These are phyloP conservation scores for Fraxinus xanthoxyloides DNA, from an alignment of 305 asterid genomes.

Conservation along the genomic window DNA sequence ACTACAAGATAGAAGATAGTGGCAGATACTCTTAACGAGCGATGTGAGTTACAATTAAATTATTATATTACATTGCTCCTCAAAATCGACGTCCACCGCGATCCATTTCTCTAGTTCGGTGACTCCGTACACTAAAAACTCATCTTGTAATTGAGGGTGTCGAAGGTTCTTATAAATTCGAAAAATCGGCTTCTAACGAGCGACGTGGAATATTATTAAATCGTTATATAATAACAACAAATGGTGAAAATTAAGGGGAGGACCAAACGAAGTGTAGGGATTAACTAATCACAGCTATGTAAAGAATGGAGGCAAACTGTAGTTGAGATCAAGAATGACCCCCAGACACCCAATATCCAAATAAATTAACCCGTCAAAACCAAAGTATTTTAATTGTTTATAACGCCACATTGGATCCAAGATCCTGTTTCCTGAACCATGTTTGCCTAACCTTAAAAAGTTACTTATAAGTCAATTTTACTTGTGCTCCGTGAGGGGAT, in stretches of 20 bases:
- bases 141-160: background rate
- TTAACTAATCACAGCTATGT: background rate
- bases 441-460: background rate
- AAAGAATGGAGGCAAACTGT: background rate
- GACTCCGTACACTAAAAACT: background rate
- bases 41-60: background rate
- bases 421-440: background rate
- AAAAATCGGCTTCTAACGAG: background rate
- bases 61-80: background rate
- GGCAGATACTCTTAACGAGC: too few species aligned
- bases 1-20: too few species aligned
- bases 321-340: background rate
- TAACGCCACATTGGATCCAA: background rate
- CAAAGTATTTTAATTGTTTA: background rate
- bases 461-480: background rate
- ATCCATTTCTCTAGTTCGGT: background rate
- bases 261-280: background rate
- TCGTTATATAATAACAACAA: background rate
- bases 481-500: background rate
- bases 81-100: background rate
- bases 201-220: background rate
- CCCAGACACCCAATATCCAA: background rate
- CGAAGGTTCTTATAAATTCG: background rate
- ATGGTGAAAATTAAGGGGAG: constrained; percentile 22
- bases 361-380: background rate